Conservation (phyloP, 352 stramenopile species). For the Phytophthora constricta region DNA sequence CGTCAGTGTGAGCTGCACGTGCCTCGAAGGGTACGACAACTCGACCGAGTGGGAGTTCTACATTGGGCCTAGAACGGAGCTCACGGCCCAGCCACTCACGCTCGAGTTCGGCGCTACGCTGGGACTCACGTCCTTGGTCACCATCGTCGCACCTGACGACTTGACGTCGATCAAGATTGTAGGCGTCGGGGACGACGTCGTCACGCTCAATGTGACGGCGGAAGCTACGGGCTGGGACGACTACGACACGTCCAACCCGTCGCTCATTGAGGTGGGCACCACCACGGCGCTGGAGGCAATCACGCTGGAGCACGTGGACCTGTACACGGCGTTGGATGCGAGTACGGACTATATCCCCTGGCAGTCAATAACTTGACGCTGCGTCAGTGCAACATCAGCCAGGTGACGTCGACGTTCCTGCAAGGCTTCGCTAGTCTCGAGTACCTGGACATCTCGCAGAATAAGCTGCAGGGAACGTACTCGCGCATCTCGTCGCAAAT, state of each 20-base stretch:
- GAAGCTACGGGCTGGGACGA: slow-evolving; percentile 51
- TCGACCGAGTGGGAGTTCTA: slow-evolving; percentile 53
- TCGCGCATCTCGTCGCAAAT: slow-evolving; percentile 56
- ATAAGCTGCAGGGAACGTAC: slow-evolving; percentile 53
- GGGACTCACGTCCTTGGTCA: slow-evolving; percentile 53
- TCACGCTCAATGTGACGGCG: slow-evolving; percentile 49
- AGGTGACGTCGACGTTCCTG: slow-evolving; percentile 49
- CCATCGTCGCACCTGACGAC: slow-evolving; percentile 48
- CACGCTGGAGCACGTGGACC: slow-evolving; percentile 50
- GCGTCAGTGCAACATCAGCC: slow-evolving; percentile 51
- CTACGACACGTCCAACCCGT: slow-evolving; percentile 41
- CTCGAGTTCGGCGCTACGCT: slow-evolving; percentile 44
- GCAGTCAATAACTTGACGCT: slow-evolving; percentile 47
- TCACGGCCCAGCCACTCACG: slow-evolving; percentile 41
- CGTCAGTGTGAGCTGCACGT: slow-evolving; percentile 63
- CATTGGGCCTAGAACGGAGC: slow-evolving; percentile 29
- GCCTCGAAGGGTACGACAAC: slow-evolving; percentile 49
- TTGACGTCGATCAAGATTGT: slow-evolving; percentile 43
- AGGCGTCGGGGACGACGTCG: slow-evolving; percentile 28
- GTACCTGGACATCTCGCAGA: slow-evolving; percentile 56
- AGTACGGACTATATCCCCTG: slow-evolving; percentile 49
- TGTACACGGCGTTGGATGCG: slow-evolving; percentile 41
- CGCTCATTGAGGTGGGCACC: slow-evolving; percentile 48
- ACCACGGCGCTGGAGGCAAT: slow-evolving; percentile 42
- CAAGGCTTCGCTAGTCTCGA: slow-evolving; percentile 51